Base-by-base conservation (phyloP, 2,329 filamentous ascomycete genomes). In the Cordyceps farinosa region DNA sequence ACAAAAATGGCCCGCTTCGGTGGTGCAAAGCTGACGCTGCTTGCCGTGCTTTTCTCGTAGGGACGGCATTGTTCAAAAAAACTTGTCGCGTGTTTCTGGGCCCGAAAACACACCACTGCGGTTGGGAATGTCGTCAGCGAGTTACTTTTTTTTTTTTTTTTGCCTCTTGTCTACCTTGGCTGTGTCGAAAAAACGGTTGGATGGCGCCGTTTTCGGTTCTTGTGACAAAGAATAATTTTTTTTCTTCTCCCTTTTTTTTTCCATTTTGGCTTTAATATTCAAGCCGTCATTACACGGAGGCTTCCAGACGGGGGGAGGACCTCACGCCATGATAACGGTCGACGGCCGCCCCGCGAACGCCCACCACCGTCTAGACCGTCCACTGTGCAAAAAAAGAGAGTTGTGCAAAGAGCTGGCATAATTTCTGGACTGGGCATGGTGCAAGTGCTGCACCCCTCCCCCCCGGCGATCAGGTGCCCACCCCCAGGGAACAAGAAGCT, bases 381-480 rank as follows among this genome's bases (percentile, higher is more conserved):
- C 27, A 22, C 22, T 22, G 22, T 15, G 11, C 38, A 40, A 15
- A 15, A 40, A 51, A 51, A 40, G 5, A 15, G 15, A 51, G 34
- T 51, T 51, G 48, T 51, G 48, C 30, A 51, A 5, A 29, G 45
- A 15, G 22, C 40, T n/a, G 22, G 48, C 48, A 34, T n/a, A 53
- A 53, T 36, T 53, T 15, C 50, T 34, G 1, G 17, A 13, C n/a
- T 38, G 11, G 22, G 17, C n/a, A 15, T 10, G 22, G 17, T 52
- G 29, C 50, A 9, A 55, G 22, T 34, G 44, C 29, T 44, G 15
- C 51, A 29, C 51, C 51, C 60, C 53, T 40, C 50, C 42, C 30
- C 34, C 54, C 61, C 53, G 47, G 54, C 61, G 54, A 63, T 58
- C 61, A 58, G 53, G 47, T 53, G 47, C 22, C 61, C 61, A 63